Conservation (phyloP, 352 stramenopile species). For the Phytophthora tubulina region DNA sequence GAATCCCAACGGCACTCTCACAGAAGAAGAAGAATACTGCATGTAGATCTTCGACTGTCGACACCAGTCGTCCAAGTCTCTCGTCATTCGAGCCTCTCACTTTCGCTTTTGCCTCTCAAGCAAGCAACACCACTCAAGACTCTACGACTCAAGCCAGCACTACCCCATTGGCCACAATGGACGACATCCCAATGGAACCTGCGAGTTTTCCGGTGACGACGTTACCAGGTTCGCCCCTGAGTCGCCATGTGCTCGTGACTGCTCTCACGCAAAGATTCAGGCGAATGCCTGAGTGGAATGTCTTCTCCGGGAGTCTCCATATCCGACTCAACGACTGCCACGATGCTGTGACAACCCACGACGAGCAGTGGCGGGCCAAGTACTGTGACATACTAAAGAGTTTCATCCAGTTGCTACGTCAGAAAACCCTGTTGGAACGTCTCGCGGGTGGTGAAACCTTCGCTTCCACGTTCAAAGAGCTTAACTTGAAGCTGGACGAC, state of each 20-base stretch:
- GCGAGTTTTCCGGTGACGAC: constrained; percentile 8
- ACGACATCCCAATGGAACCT: constrained; percentile 8
- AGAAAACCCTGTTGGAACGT: constrained; percentile 12
- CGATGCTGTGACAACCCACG: constrained; percentile 2
- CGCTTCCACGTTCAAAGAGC: constrained; percentile 2
- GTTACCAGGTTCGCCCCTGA: constrained; percentile 4
- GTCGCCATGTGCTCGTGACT: neutral
- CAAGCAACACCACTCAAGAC: too few species aligned
- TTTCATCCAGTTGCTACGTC: constrained; percentile 25
- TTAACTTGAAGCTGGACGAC: constrained; percentile 14
- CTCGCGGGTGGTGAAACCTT: constrained; percentile 21
- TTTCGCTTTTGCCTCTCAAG: neutral
- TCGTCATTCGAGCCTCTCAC: neutral
- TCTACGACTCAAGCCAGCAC: neutral
- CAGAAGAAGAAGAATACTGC: too few species aligned
- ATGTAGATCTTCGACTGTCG: too few species aligned
- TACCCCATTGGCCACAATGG: neutral
- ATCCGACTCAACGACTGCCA: neutral
- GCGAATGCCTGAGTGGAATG: constrained; percentile 3
- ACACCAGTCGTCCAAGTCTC: too few species aligned
- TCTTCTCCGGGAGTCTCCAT: neutral
- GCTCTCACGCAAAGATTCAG: neutral
- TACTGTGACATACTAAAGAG: constrained; percentile 3
- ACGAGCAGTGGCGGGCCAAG: neutral
- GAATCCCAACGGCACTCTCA: too few species aligned